Conservation (phyloP, 2,329 filamentous ascomycete genomes). For the Fusarium illudens region DNA sequence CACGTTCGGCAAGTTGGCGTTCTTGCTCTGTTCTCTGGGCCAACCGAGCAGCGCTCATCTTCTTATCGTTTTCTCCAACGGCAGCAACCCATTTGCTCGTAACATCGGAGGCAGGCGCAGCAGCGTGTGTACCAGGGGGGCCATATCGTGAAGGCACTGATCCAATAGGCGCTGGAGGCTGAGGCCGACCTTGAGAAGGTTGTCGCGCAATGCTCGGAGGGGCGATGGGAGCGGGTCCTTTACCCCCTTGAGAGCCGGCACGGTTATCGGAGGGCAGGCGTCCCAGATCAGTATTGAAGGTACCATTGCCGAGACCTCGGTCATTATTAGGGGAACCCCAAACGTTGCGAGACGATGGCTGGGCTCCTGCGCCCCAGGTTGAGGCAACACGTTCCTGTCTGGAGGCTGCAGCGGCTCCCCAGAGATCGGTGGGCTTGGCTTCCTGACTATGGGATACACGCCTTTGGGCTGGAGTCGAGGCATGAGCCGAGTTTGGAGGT, state of each 20-base stretch:
- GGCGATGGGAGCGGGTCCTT: constrained; percentile 58
- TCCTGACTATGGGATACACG: constrained; percentile 47
- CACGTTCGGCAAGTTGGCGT: constrained; percentile 55
- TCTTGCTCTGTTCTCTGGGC: constrained; percentile 54
- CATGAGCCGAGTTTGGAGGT: constrained; percentile 25
- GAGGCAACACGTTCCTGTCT: constrained; percentile 57
- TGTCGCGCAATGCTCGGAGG: constrained; percentile 45
- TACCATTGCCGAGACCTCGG: constrained; percentile 78
- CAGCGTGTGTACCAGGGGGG: constrained; percentile 43
- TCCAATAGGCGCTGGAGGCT: constrained; percentile 46
- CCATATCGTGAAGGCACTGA: constrained; percentile 45
- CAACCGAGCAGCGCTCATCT: constrained; percentile 50
- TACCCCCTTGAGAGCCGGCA: constrained; percentile 45
- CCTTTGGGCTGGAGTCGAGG: constrained; percentile 32
- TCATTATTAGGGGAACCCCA: constrained; percentile 80
- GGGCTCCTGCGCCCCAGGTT: constrained; percentile 58
- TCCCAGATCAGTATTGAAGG: constrained; percentile 71
- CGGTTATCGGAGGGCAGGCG: constrained; percentile 51
- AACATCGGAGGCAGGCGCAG: constrained; percentile 44
- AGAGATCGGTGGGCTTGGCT: constrained; percentile 46
- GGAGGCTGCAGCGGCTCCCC: constrained; percentile 49
- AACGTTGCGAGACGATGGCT: constrained; percentile 65
- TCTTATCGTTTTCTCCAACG: constrained; percentile 58
- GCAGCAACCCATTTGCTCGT: constrained; percentile 54
- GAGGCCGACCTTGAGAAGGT: constrained; percentile 41